Evolutionary conservation across 805 yeast species (phyloP).

Genomic region (Kodamaea jinghongensis): DNA sequence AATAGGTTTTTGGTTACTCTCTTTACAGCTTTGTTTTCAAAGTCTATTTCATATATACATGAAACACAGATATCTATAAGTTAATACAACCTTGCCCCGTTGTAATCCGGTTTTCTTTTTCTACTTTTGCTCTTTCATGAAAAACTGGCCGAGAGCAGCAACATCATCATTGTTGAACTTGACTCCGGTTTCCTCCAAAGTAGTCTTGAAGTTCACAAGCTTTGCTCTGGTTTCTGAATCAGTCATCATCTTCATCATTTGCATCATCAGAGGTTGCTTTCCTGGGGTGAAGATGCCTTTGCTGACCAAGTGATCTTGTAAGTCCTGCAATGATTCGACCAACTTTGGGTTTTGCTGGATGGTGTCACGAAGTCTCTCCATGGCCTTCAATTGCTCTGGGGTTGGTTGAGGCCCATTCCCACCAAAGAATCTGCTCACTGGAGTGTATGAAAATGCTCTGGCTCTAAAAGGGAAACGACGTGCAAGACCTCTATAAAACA

Average conservation of each 20-base stretch:
- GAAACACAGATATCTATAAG: background rate
- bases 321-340: slow-evolving; percentile 24
- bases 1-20: too few species aligned
- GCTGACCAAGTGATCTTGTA: slow-evolving; percentile 27
- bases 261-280: slow-evolving; percentile 33
- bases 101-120: too few species aligned
- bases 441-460: background rate
- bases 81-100: too few species aligned
- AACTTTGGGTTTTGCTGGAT: slow-evolving; percentile 28
- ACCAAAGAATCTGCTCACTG: slow-evolving; percentile 2
- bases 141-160: slow-evolving; percentile 26
- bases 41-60: slow-evolving; percentile 3
- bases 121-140: slow-evolving; percentile 12
- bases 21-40: too few species aligned
- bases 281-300: slow-evolving; percentile 33
- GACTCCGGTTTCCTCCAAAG: slow-evolving; percentile 32
- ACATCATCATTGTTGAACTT: slow-evolving; percentile 33
- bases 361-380: slow-evolving; percentile 12
- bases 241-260: slow-evolving; percentile 36
- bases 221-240: slow-evolving; percentile 34
- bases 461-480: background rate
- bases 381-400: slow-evolving; percentile 10
- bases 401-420: slow-evolving; percentile 2
- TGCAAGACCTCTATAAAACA: background rate
- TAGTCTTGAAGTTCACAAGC: slow-evolving; percentile 25